Percentiles rank a stretch among this genome's conserved stretches.
These are phyloP conservation scores for Anethum foeniculum DNA, from an alignment of 140 eudicot species.

Conservation along the genomic window DNA sequence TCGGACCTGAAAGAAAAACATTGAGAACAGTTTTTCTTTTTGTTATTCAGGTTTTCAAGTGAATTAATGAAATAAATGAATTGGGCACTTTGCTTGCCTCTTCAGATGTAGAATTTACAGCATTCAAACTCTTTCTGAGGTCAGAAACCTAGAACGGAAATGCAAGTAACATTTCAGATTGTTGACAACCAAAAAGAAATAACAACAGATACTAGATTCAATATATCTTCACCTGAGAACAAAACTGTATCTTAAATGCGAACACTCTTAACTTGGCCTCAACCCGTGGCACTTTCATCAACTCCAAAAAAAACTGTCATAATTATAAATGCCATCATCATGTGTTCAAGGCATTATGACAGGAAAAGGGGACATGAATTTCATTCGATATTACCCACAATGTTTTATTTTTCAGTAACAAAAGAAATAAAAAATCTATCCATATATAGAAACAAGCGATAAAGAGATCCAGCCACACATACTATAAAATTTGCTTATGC, in stretches of 20 bases:
- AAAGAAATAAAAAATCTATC: background rate
- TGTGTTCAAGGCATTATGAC: background rate
- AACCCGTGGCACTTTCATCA: slow-evolving; percentile 83
- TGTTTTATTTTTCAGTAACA: background rate
- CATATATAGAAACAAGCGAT: background rate
- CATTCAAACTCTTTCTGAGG: slow-evolving; percentile 49
- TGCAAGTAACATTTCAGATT: slow-evolving; percentile 15
- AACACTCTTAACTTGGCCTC: slow-evolving; percentile 80
- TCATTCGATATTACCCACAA: background rate
- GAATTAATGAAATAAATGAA: background rate
- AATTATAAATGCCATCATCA: background rate
- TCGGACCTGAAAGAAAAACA: slow-evolving; percentile 52
- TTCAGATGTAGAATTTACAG: slow-evolving; percentile 59
- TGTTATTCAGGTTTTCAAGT: background rate
- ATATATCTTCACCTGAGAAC: slow-evolving; percentile 51
- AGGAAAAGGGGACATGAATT: background rate
- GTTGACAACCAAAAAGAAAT: slow-evolving; percentile 11
- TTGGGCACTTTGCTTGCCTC: slow-evolving; percentile 45
- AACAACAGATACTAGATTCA: background rate
- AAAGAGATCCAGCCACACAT: background rate
- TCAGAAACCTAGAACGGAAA: slow-evolving; percentile 57
- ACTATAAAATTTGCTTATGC: background rate
- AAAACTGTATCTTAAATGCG: slow-evolving; percentile 75
- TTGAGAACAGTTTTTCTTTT: background rate
- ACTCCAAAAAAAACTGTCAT: slow-evolving; percentile 62